Evolutionary conservation across 148 eudicot species (phyloP).

Genomic region (Chenopodium berlandieri): DNA sequence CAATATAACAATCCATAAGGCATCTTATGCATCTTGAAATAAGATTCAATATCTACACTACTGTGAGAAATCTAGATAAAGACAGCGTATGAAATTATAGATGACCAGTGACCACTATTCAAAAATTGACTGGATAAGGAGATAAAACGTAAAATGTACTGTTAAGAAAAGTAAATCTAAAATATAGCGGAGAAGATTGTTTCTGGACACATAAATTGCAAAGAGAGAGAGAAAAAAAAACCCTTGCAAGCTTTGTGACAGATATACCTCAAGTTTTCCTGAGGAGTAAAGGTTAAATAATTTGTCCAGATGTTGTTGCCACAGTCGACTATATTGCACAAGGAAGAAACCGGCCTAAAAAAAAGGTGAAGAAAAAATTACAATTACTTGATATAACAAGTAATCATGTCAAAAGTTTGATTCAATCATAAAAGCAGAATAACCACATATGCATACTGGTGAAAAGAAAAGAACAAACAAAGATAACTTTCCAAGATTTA

Average conservation of each 20-base stretch:
- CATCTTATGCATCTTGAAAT: neutral
- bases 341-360: conserved; percentile 83
- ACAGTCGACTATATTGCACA: conserved; percentile 69
- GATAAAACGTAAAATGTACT: neutral
- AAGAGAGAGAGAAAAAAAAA: neutral
- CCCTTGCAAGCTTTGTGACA: neutral
- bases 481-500: neutral
- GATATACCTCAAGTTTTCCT: conserved; percentile 74
- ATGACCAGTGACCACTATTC: neutral
- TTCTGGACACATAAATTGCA: neutral
- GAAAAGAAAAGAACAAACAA: neutral
- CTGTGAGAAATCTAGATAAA: neutral
- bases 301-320: conserved; percentile 83
- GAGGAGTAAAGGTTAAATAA: conserved; percentile 60
- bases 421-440: neutral
- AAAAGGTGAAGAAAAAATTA: conserved; percentile 21
- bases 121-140: neutral
- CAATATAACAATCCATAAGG: conserved; percentile 8
- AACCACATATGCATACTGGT: neutral
- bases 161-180: neutral
- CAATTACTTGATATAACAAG: neutral
- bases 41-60: neutral
- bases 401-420: neutral
- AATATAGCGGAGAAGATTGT: neutral
- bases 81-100: neutral